Base-by-base conservation (phyloP, 169 alveolate species). In the Toxoplasma gondii region DNA sequence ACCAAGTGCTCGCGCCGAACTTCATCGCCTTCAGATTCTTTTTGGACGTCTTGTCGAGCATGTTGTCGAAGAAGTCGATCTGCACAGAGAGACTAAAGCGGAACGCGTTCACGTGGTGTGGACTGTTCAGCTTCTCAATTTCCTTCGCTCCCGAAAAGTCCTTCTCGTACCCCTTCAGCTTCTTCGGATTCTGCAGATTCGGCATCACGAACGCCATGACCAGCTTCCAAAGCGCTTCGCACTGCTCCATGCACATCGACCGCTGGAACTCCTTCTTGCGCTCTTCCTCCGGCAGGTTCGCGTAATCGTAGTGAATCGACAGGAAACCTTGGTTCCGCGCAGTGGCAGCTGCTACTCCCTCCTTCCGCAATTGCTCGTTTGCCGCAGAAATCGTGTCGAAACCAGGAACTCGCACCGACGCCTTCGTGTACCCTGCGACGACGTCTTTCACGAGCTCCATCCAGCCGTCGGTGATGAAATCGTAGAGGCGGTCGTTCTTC, bases 241-340 rank as follows among this genome's bases (percentile, higher is more conserved):
- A 90, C 53, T 90, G 93, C n/a, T 90, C 93, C 93, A 70, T 70
- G 78, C 93, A 90, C 93, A 90, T 90, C 53, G 88, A 64, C 27
- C 9, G 78, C 39, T 90, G 93, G 74, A 90, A 90, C 45, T 90
- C 93, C 67, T 74, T 67, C 45, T 45, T 39, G 24, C 88, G 38
- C 78, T 41, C 93, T 22, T 38, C 93, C 4, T 67, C 93, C 1
- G 69, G 7, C 24, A 90, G 74, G 24, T 67, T 7, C 22, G 93
- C 88, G 31, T 69, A 90, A 43, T 67, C 87, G 54, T 27, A 82
- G 88, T 90, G 93, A 2, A 90, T 19, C 31, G 87, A 16, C 43
- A 90, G 31, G 19, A 90, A 90, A 0, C 93, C 93, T 29, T 67
- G 88, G 53, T 70, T 90, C 39, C 93, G 69, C 88, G 31, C 54